Percentiles rank a stretch among this genome's conserved stretches.
These are phyloP conservation scores for Desmodesmus armatus DNA, from an alignment of 139 green algal genomes.

Conservation along the genomic window DNA sequence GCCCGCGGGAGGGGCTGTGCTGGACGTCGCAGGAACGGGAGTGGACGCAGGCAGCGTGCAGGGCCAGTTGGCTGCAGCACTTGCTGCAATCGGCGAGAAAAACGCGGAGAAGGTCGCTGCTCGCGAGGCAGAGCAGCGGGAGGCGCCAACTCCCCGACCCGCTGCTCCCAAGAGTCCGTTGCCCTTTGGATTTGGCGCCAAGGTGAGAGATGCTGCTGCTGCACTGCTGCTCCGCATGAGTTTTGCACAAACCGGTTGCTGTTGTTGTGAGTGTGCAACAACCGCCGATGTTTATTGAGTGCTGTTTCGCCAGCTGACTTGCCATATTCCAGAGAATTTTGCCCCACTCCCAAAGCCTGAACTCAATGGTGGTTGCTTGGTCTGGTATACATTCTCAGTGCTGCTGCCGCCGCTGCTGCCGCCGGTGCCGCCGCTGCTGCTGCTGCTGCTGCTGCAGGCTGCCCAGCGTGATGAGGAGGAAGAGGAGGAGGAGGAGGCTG, in stretches of 20 bases:
- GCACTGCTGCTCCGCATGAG: not conserved
- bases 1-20: not conserved
- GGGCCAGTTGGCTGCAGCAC: slow-evolving; percentile 22
- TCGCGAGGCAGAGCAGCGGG: not conserved
- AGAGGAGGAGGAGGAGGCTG: slow-evolving; percentile 1
- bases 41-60: not conserved
- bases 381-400: not conserved
- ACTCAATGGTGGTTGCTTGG: not conserved
- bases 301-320: not conserved
- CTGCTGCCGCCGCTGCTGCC: not conserved
- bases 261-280: no score
- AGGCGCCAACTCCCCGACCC: not conserved
- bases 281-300: no score
- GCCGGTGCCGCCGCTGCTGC: no score
- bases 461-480: not conserved
- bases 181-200: slow-evolving; percentile 18
- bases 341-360: no score
- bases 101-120: slow-evolving; percentile 20
- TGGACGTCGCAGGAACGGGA: slow-evolving; percentile 2
- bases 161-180: not conserved
- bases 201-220: not conserved
- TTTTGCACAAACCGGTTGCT: no score
- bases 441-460: not conserved
- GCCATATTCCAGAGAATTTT: not conserved
- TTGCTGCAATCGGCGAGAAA: not conserved